Evolutionary conservation across 768 basidiomycete genomes (phyloP).

Genomic region (Coprinopsis marcescibilis): DNA sequence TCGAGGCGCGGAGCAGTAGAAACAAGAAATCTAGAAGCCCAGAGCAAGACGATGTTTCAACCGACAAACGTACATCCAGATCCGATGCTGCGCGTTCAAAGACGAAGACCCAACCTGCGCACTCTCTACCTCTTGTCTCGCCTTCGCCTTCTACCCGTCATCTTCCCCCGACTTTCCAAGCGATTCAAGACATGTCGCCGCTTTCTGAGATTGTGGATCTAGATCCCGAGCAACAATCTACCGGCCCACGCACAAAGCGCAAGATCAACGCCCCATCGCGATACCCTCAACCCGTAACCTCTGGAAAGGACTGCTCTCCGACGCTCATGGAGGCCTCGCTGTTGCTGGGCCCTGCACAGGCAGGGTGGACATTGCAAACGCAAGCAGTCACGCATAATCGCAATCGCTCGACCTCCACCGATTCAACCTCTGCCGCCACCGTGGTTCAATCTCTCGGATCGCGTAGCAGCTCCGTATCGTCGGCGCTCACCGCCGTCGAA

Average conservation of each 20-base stretch:
- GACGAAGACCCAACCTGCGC: not conserved
- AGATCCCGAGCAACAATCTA: not conserved
- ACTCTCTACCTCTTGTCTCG: too few relatives aligned
- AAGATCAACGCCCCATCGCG: conserved; percentile 8
- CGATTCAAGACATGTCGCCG: not conserved
- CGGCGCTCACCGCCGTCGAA: not conserved
- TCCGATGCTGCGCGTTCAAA: not conserved
- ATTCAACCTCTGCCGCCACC: conserved; percentile 4
- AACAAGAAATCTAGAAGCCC: conserved; percentile 6
- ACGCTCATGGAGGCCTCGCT: conserved; percentile 1
- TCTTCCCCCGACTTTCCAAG: not conserved
- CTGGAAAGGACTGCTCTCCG: not conserved
- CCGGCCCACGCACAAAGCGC: conserved; percentile 5
- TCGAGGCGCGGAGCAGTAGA: not conserved
- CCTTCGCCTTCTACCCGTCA: too few relatives aligned
- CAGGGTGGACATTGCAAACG: not conserved
- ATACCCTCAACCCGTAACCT: conserved; percentile 3
- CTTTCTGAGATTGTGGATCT: conserved; percentile 7
- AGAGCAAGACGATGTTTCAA: not conserved
- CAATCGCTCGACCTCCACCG: conserved; percentile 9
- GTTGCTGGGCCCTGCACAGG: not conserved
- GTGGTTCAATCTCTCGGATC: conserved; percentile 2
- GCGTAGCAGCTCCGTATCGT: conserved; percentile 6
- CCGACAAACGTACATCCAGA: not conserved
- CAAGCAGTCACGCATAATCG: not conserved